Base-by-base conservation (phyloP, 306 rosid genomes). In the Quercus glauca region DNA sequence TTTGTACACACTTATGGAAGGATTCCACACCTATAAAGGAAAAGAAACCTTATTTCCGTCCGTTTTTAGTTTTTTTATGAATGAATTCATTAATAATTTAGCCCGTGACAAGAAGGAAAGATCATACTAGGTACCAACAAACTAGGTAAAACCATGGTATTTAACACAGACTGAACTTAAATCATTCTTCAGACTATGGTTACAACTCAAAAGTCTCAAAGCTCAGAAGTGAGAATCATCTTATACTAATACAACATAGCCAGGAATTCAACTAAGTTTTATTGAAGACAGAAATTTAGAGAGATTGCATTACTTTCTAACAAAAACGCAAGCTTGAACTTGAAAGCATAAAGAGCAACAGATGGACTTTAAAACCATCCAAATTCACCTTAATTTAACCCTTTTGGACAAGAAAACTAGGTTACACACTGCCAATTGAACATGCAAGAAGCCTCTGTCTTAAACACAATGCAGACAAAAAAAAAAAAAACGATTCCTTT, bases 1-100 rank as follows among this genome's bases (percentile, higher is more conserved):
- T 83, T 95, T 90, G 73, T 55, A 88, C 84, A 95, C 80, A 52
- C 86, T 89, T 17, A 88, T 8, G 58, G 89, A 14, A 23, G 87
- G 91, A 83, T 83, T 80, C 67, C 65, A 71, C 26, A 72, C 92
- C 98, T 95, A 85, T 58, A 73, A 78, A 63, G 35, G 74, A 59
- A 77, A 79, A 33, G 23, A 33, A 35, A 19, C 23, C 23, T 67
- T 67, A 67, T 67, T 33, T 33, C 51, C 17, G 2, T 49, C 10
- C n/a, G 51, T 33, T 11, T 41, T 41, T 7, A 41, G 11, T 37
- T 41, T 41, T 35, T 41, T 41, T 41, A 41, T 41, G 45, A 41
- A 41, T 41, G 45, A 41, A 41, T 41, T 41, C 10, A 17, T 18
- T 11, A 13, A 14, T 26, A 5, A 31, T 18, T 26, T 26, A 61